Conservation (phyloP, 768 basidiomycete genomes). For the Gloeopeniophorella convolvens region DNA sequence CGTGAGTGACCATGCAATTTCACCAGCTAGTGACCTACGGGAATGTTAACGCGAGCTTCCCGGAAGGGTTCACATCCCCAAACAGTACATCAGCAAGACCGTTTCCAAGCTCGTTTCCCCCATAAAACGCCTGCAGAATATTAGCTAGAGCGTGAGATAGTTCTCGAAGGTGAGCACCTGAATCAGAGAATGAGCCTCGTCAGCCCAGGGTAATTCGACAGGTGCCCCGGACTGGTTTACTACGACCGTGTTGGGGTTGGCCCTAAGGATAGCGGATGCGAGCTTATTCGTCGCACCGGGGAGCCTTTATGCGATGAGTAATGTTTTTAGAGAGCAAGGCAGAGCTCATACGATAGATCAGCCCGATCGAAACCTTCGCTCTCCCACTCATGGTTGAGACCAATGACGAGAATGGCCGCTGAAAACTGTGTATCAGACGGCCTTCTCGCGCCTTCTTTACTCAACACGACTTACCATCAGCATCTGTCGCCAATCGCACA, state of each 20-base stretch:
- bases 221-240: conserved; percentile 53
- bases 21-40: conserved; percentile 31
- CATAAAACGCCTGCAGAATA: conserved; percentile 39
- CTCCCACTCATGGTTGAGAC: conserved; percentile 54
- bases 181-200: conserved; percentile 32
- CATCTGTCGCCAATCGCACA: conserved; percentile 32
- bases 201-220: conserved; percentile 51
- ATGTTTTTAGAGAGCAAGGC: background rate
- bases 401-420: conserved; percentile 46
- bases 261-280: conserved; percentile 40
- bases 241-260: conserved; percentile 50
- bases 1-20: background rate
- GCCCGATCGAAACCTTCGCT: conserved; percentile 55
- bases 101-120: conserved; percentile 50
- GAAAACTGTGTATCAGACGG: no score
- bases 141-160: conserved; percentile 12
- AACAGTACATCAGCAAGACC: conserved; percentile 55
- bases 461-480: conserved; percentile 36
- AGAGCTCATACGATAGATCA: conserved; percentile 33
- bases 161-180: conserved; percentile 29
- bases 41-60: conserved; percentile 50
- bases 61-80: conserved; percentile 54
- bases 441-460: no score
- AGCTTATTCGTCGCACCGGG: conserved; percentile 47
- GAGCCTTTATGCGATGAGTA: conserved; percentile 29